phyloP scores from a whole-genome alignment of 345 rosid genomes.

The Heritiera littoralis region DNA sequence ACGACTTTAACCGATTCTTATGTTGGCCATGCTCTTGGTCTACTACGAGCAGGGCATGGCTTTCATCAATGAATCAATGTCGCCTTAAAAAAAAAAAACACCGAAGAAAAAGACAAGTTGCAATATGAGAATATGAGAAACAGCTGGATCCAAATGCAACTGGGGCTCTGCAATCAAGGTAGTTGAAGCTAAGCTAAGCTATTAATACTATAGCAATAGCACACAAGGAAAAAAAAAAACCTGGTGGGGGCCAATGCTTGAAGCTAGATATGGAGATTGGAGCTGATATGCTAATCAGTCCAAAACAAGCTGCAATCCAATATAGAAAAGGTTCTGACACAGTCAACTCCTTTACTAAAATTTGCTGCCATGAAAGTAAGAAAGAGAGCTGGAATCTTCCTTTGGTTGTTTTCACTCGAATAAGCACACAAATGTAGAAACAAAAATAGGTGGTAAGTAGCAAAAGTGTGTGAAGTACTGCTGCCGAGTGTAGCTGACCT shows the following conservation, averaged over 20 bases:
- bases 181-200: neutral
- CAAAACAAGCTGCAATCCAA: neutral
- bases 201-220: too few relatives aligned
- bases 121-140: neutral
- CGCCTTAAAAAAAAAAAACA: too few relatives aligned
- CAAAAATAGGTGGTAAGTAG: slow-evolving; percentile 2
- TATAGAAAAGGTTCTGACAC: neutral
- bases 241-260: neutral
- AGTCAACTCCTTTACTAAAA: neutral
- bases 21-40: too few relatives aligned
- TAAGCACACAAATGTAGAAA: neutral
- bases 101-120: neutral
- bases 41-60: too few relatives aligned
- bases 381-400: neutral
- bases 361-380: neutral
- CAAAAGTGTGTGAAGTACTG: neutral
- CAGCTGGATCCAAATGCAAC: slow-evolving; percentile 28
- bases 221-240: neutral
- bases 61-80: too few relatives aligned
- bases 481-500: neutral
- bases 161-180: slow-evolving; percentile 7
- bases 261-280: neutral
- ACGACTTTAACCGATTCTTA: neutral
- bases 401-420: neutral
- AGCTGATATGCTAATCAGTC: neutral